Evolutionary conservation across 495 filamentous ascomycete species (phyloP), one percentile per base, ranked within the genome.

Genomic region (Clohesyomyces aquaticus): DNA sequence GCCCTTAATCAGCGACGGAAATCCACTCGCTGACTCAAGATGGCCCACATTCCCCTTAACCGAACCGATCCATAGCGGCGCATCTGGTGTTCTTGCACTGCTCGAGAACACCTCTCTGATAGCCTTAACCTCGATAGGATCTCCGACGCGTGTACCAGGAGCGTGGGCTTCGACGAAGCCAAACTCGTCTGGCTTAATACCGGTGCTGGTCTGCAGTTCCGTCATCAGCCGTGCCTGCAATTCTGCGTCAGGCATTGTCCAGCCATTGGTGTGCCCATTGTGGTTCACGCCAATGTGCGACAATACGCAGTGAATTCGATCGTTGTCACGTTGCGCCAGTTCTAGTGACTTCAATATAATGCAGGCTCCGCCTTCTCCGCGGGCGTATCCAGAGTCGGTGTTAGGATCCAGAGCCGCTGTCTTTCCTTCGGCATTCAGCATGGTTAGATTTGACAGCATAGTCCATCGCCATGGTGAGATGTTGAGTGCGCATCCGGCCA

Each of bases 281-380:
- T 38, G 32, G 32, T 38, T 38, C 32, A 38, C 32, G 14, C 32
- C 32, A 38, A 38, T 38, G 32, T 38, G 32, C 32, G 32, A 38
- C 14, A 38, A 38, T 38, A 38, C 32, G 32, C 32, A 38, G 32
- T 38, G 32, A 38, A 38, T 38, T 38, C 32, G 32, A 14, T 38
- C 32, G 32, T 38, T 38, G 32, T 38, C 32, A 14, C 32, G 32
- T 38, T 38, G 32, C 32, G 32, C 32, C 32, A 38, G 32, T 6
- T 38, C 32, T 38, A 38, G 32, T 38, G 32, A 38, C 14, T 38
- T 38, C 32, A 38, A 38, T 38, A 38, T 38, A 38, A 38, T 38
- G 14, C 32, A 38, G 14, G 32, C 32, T 38, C 32, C 32, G 14
- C 32, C 32, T 14, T 38, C 32, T 38, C 32, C 32, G 32, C 32